phyloP scores from a whole-genome alignment of 495 filamentous ascomycete genomes.

The Penicillium cosmopolitanum region DNA sequence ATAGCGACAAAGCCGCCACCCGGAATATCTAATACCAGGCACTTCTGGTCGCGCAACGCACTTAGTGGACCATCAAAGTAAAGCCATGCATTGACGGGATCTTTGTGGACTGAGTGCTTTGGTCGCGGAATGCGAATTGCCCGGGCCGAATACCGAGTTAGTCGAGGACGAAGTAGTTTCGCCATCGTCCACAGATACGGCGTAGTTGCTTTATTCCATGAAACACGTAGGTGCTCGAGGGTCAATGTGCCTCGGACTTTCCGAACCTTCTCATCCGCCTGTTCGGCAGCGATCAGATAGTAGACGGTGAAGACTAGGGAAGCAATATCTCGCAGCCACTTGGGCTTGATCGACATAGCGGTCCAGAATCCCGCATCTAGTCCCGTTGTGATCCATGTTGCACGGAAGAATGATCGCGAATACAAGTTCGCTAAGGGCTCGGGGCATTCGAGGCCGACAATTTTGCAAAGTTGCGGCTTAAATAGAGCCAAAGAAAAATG shows the following conservation, averaged over 20 bases:
- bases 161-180: slow-evolving; percentile 70
- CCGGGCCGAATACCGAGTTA: slow-evolving; percentile 78
- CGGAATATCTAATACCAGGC: slow-evolving; percentile 87
- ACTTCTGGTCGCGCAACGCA: slow-evolving; percentile 73
- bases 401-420: slow-evolving; percentile 90
- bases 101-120: slow-evolving; percentile 72
- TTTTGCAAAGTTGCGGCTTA: slow-evolving; percentile 87
- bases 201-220: slow-evolving; percentile 92
- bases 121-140: slow-evolving; percentile 84
- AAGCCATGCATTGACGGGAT: slow-evolving; percentile 84
- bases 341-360: slow-evolving; percentile 85
- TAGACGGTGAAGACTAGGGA: slow-evolving; percentile 83
- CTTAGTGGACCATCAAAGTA: slow-evolving; percentile 91
- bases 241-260: slow-evolving; percentile 85
- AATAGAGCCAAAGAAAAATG: slow-evolving; percentile 89
- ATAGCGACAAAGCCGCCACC: slow-evolving; percentile 97
- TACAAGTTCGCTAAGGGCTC: slow-evolving; percentile 96
- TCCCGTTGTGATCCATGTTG: slow-evolving; percentile 95
- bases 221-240: slow-evolving; percentile 87
- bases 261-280: slow-evolving; percentile 96
- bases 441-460: slow-evolving; percentile 87
- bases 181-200: slow-evolving; percentile 77
- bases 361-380: slow-evolving; percentile 98
- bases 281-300: slow-evolving; percentile 90
- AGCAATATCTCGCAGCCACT: slow-evolving; percentile 79